Percentiles rank a stretch among this genome's conserved stretches.
These are phyloP conservation scores for Arxiozyma heterogenica DNA, from an alignment of 1,139 yeast species.

Conservation along the genomic window DNA sequence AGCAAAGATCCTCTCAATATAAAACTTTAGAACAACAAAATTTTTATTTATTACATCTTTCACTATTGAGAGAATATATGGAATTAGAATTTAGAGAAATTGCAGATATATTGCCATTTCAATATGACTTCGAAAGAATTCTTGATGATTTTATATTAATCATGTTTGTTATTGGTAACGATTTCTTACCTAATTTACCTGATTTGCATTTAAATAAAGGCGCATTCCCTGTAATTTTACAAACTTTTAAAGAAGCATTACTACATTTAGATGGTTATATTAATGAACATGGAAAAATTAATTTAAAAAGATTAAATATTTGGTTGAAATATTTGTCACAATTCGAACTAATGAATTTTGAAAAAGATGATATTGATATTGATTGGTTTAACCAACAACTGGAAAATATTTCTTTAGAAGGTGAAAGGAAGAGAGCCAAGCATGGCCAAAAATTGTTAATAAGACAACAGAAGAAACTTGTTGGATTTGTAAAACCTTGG, in stretches of 20 bases:
- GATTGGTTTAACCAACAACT: constrained; percentile 87
- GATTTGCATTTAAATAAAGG: constrained; percentile 90
- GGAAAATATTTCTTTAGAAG: constrained; percentile 67
- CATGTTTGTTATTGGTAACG: constrained; percentile 93
- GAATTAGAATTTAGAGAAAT: constrained; percentile 76
- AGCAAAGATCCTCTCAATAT: constrained; percentile 37
- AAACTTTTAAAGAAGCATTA: constrained; percentile 77
- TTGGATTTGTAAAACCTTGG: constrained; percentile 59
- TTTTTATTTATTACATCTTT: constrained; percentile 73
- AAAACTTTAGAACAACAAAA: constrained; percentile 67
- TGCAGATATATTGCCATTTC: constrained; percentile 52
- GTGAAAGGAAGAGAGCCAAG: constrained; percentile 57
- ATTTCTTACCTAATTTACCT: constrained; percentile 96
- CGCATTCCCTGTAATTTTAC: constrained; percentile 83
- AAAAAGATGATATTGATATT: constrained; percentile 68
- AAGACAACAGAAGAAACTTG: constrained; percentile 58
- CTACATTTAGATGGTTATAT: constrained; percentile 73
- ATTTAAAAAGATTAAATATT: constrained; percentile 56
- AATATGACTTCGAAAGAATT: constrained; percentile 78
- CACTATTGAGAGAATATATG: constrained; percentile 82
- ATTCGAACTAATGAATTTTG: constrained; percentile 74
- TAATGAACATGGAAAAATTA: constrained; percentile 73
- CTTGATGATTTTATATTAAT: constrained; percentile 89
- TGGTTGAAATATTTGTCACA: constrained; percentile 66
- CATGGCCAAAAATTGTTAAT: constrained; percentile 59